A percentile compares a stretch with the other conserved stretches of the same genome.
phyloP scores from a whole-genome alignment of 2,329 filamentous ascomycete genomes.

The Stachybotrys elegans region DNA sequence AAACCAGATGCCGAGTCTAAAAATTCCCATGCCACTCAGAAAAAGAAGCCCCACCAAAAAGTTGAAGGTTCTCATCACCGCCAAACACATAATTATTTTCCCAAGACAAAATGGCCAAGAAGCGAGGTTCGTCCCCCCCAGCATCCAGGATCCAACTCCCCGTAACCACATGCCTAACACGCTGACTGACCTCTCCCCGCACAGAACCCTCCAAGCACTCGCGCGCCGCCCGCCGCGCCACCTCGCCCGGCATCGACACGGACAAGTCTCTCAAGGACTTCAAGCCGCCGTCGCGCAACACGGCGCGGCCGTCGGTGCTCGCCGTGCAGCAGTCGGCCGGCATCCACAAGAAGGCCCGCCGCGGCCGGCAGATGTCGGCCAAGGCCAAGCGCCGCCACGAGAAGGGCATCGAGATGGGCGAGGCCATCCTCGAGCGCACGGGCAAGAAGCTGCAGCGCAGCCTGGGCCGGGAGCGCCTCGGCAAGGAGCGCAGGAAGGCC shows the following conservation, averaged over 20 bases:
- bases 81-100: constrained; percentile 3
- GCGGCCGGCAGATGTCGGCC: constrained; percentile 47
- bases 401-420: constrained; percentile 53
- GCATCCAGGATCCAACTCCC: too few species aligned
- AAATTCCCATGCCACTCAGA: constrained; percentile 3
- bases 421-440: constrained; percentile 55
- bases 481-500: constrained; percentile 44
- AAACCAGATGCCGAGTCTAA: not conserved
- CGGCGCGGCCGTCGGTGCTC: constrained; percentile 58
- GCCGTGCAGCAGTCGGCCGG: constrained; percentile 63
- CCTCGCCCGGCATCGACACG: constrained; percentile 63
- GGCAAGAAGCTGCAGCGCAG: constrained; percentile 51
- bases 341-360: constrained; percentile 61
- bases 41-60: constrained; percentile 8
- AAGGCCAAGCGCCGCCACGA: constrained; percentile 53
- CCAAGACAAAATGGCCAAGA: constrained; percentile 23
- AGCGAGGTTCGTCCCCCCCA: constrained; percentile 22
- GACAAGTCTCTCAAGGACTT: constrained; percentile 66
- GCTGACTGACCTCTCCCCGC: constrained; percentile 8
- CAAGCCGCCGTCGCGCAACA: constrained; percentile 39
- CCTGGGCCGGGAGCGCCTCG: constrained; percentile 39
- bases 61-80: constrained; percentile 12
- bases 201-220: constrained; percentile 64
- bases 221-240: constrained; percentile 67
- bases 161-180: too few species aligned